Conservation (phyloP, 75 land plant genomes). For the Picea sitchensis region DNA sequence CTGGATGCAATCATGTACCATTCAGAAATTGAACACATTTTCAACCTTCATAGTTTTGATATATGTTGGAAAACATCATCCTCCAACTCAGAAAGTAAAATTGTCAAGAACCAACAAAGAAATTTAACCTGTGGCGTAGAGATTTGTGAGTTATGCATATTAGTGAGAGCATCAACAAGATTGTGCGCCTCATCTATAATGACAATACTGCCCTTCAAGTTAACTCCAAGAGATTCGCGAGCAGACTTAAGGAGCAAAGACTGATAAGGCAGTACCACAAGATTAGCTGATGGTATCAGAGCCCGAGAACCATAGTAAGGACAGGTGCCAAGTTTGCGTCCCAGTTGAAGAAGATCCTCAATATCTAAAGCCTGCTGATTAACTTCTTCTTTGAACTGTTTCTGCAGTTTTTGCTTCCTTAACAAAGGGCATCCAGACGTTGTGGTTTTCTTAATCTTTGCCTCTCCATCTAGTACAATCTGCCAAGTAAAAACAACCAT, state of each 20-base stretch:
- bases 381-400: constrained; percentile 51
- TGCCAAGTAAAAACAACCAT: not conserved
- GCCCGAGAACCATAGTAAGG: constrained; percentile 94
- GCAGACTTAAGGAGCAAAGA: constrained; percentile 80
- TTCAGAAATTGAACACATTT: not conserved
- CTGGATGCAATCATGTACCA: constrained; percentile 34
- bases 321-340: constrained; percentile 69
- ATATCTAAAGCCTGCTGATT: constrained; percentile 66
- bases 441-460: constrained; percentile 11
- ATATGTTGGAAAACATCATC: not conserved
- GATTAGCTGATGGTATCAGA: constrained; percentile 72
- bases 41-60: not conserved
- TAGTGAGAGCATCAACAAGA: constrained; percentile 83
- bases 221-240: constrained; percentile 82
- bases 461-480: not conserved
- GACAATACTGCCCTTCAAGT: constrained; percentile 70
- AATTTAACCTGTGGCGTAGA: constrained; percentile 61
- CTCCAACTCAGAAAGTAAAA: not conserved
- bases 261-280: constrained; percentile 93
- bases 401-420: constrained; percentile 54
- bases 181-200: constrained; percentile 98
- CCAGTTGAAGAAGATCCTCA: constrained; percentile 87
- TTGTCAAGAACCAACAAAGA: not conserved
- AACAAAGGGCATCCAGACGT: constrained; percentile 85
- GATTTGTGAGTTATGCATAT: constrained; percentile 82